phyloP scores from a whole-genome alignment of 169 alveolate genomes.

The Cyclospora cayetanensis region DNA sequence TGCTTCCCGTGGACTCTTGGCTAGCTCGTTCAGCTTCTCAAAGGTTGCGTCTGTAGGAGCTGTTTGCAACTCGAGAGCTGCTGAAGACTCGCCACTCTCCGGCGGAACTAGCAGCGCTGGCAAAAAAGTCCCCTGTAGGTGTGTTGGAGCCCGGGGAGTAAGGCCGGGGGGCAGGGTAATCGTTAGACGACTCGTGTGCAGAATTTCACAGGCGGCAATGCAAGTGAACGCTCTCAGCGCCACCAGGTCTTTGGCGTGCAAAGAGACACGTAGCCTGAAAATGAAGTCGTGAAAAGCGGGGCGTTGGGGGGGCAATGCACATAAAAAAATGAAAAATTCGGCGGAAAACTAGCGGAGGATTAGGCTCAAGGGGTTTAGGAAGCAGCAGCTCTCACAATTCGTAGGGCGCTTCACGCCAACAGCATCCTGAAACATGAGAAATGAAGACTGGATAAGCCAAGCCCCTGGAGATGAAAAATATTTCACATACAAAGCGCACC shows the following conservation, averaged over 20 bases:
- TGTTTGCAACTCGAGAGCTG: too few relatives aligned
- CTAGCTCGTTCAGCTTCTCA: background rate
- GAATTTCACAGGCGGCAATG: background rate
- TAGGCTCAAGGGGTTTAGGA: too few relatives aligned
- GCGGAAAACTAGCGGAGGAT: too few relatives aligned
- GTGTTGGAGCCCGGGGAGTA: background rate
- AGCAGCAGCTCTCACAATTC: background rate
- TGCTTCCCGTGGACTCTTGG: background rate
- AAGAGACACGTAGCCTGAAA: background rate
- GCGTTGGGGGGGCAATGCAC: background rate
- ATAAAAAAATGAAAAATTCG: background rate
- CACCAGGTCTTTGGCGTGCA: background rate
- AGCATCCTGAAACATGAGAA: slow-evolving; percentile 15
- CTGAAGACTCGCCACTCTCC: background rate
- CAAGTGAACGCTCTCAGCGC: background rate
- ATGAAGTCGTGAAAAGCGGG: background rate
- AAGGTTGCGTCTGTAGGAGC: background rate
- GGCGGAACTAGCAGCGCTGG: background rate
- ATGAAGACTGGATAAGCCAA: background rate
- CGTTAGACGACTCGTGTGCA: background rate
- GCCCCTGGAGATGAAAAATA: background rate
- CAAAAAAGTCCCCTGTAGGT: background rate
- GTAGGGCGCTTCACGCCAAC: slow-evolving; percentile 39
- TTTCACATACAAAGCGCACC: background rate
- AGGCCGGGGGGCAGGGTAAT: background rate